Conservation (phyloP, 345 rosid species). For the Eutrema heterophyllum region DNA sequence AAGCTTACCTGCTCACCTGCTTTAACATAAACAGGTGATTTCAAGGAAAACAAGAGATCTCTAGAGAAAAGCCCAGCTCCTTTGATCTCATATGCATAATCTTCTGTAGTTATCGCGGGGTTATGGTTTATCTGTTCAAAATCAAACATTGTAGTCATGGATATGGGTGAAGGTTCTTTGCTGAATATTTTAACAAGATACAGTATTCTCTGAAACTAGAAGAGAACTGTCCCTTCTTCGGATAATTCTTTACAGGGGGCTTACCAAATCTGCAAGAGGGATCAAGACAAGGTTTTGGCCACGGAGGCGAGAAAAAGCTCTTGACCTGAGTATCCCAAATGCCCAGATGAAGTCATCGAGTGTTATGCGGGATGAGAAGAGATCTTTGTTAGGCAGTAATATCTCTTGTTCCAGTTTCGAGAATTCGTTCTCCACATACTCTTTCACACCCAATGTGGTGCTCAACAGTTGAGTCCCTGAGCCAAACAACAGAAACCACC, state of each 20-base stretch:
- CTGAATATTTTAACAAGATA: not conserved
- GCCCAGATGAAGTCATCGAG: conserved; percentile 82
- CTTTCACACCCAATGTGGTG: conserved; percentile 66
- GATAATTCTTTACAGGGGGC: not conserved
- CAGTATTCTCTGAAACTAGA: not conserved
- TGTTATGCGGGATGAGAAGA: conserved; percentile 66
- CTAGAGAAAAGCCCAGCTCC: conserved; percentile 89
- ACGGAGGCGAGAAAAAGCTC: conserved; percentile 85
- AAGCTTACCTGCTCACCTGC: conserved; percentile 84
- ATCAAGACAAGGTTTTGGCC: conserved; percentile 84
- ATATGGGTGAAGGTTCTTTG: not conserved
- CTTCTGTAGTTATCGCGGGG: conserved; percentile 65
- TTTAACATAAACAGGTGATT: conserved; percentile 68
- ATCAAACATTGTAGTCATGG: not conserved
- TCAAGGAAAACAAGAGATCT: conserved; percentile 79
- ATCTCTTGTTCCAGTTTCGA: conserved; percentile 60
- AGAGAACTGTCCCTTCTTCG: not conserved
- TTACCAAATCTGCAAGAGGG: conserved; percentile 91
- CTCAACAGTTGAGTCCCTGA: conserved; percentile 77
- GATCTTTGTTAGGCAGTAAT: conserved; percentile 46
- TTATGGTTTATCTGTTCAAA: conserved; percentile 73
- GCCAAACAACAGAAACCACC: conserved; percentile 6
- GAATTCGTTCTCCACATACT: conserved; percentile 58
- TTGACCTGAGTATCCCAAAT: conserved; percentile 78
- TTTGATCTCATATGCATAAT: conserved; percentile 87